Percentiles rank a stretch among this genome's conserved stretches.
phyloP scores from a whole-genome alignment of 306 rosid genomes.

The Trifolium repens region DNA sequence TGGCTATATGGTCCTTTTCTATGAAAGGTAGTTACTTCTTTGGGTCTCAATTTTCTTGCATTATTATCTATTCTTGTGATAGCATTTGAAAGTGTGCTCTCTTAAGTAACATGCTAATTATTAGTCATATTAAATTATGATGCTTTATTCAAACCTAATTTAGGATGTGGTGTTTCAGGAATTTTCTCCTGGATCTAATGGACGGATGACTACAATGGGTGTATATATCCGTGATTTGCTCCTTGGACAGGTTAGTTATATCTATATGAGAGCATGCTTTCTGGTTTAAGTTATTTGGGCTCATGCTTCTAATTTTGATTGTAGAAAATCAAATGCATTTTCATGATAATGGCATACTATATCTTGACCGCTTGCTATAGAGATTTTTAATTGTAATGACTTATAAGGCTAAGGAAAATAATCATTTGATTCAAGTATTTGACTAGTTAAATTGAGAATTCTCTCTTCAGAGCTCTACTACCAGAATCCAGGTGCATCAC shows the following conservation, averaged over 20 bases:
- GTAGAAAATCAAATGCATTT: conserved; percentile 46
- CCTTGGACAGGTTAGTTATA: conserved; percentile 89
- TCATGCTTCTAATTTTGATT: conserved; percentile 13
- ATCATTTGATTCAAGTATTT: conserved; percentile 46
- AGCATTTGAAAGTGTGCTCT: conserved; percentile 9
- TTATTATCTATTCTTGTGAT: conserved; percentile 16
- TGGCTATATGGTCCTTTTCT: conserved; percentile 13
- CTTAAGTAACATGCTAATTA: conserved; percentile 7
- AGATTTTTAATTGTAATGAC: conserved; percentile 39
- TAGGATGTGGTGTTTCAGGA: conserved; percentile 62
- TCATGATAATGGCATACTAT: conserved; percentile 30
- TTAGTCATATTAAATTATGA: conserved; percentile 27
- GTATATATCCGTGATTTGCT: conserved; percentile 93
- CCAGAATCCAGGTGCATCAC: conserved; percentile 55
- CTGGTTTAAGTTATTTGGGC: conserved; percentile 21
- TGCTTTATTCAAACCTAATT: neutral
- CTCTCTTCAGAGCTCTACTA: conserved; percentile 53
- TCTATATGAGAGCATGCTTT: conserved; percentile 23
- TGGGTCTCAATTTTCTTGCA: conserved; percentile 24
- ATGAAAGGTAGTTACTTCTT: conserved; percentile 12
- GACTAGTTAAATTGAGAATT: conserved; percentile 55
- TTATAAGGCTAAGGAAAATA: conserved; percentile 41
- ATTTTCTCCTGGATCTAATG: conserved; percentile 97
- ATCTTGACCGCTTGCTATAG: conserved; percentile 35
- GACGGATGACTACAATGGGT: conserved; percentile 95